These are phyloP conservation scores for Nannochloris sp. DNA, from an alignment of 139 green algal genomes.

Conservation along the genomic window DNA sequence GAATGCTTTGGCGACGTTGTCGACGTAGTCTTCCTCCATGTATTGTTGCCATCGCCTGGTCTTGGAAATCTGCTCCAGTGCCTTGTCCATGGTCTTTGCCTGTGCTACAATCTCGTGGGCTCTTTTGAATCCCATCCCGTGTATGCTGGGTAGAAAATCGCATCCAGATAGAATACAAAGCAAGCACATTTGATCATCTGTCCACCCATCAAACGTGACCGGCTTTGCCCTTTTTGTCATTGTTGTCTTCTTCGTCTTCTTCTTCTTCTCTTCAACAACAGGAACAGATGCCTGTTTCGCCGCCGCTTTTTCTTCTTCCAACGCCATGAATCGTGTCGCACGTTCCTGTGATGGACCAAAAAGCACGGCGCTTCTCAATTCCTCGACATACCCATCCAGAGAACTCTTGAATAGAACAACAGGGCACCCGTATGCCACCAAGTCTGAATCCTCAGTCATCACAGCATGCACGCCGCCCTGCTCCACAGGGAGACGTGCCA, in stretches of 20 bases:
- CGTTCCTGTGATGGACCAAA: background rate
- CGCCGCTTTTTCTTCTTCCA: too few relatives aligned
- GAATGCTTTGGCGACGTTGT: background rate
- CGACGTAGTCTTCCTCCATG: slow-evolving; percentile 7
- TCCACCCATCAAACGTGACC: background rate
- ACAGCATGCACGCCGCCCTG: slow-evolving; percentile 31
- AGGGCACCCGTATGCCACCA: slow-evolving; percentile 35
- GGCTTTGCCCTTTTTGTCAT: too few relatives aligned
- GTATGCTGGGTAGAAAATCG: slow-evolving; percentile 18
- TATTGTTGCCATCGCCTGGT: background rate
- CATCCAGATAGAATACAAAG: slow-evolving; percentile 8
- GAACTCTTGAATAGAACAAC: slow-evolving; percentile 36
- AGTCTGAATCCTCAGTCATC: slow-evolving; percentile 37
- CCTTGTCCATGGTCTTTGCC: background rate
- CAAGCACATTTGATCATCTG: background rate
- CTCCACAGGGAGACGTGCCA: slow-evolving; percentile 66
- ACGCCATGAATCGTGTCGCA: background rate
- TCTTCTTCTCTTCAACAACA: too few relatives aligned
- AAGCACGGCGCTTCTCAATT: background rate
- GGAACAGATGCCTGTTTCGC: too few relatives aligned
- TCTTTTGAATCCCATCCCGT: slow-evolving; percentile 20
- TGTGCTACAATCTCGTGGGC: slow-evolving; percentile 13
- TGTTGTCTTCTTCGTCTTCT: too few relatives aligned
- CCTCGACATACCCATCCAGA: background rate
- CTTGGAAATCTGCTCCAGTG: background rate